Evolutionary conservation across 306 rosid species (phyloP), one percentile per base, ranked within the genome.

Genomic region (Citrullus mucosospermus): DNA sequence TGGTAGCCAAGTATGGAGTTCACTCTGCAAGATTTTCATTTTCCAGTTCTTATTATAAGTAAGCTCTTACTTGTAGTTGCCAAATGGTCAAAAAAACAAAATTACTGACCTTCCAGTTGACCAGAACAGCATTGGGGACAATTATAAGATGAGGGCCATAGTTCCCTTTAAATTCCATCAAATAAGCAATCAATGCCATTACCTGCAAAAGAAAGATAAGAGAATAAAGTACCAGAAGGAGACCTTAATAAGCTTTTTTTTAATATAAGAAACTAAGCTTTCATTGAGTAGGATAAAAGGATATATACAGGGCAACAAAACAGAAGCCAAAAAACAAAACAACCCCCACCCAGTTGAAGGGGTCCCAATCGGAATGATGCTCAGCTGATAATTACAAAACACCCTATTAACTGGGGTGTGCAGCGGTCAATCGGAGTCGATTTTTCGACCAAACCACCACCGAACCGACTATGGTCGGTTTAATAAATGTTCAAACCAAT

Each of bases 121-220:
- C 99, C 89, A 96, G 82, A 88, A 96, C 99, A 66, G 99, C 99
- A 87, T 96, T 96, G 50, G 99, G 99, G 62, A 96, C 99, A 54
- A 96, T 91, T 69, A 96, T 93, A 79, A 96, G 99, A 91, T 96
- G 99, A n/a, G 99, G 99, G 57, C 99, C 99, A 85, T 96, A 91
- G 84, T 96, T 92, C 79, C 99, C 99, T 79, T 96, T 96, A 85
- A 91, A 96, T 84, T 96, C 99, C 99, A 96, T 96, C 85, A 96
- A 87, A 85, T 89, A 96, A 44, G 99, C 99, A 85, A 96, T 90
- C 89, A 96, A 91, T 30, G 99, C 99, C 99, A 96, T 96, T 70
- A 96, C 99, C 99, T 96, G 78, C 62, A 82, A 46, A 78, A 74
- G 68, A 43, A 80, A 81, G 18, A 60, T 9, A 57, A 25, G 17